phyloP scores from a whole-genome alignment of 2,329 filamentous ascomycete genomes.

The Trichoderma harzianum region DNA sequence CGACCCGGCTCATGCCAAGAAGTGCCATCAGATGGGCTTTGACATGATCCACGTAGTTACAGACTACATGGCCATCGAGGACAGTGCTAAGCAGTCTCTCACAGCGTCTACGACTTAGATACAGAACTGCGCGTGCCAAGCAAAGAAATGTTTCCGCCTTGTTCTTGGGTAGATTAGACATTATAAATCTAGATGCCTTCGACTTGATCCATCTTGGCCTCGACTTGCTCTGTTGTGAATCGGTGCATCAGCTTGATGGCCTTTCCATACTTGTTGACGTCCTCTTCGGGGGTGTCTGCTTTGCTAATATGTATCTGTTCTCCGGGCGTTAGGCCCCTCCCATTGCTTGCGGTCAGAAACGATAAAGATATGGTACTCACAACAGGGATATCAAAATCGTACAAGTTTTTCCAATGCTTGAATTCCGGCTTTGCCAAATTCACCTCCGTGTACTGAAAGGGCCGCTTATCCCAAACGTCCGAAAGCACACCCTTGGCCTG shows the following conservation, averaged over 20 bases:
- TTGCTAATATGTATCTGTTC: constrained; percentile 62
- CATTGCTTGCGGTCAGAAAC: neutral
- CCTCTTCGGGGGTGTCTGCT: constrained; percentile 46
- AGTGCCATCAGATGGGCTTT: constrained; percentile 55
- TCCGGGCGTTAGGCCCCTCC: neutral
- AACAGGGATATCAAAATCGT: constrained; percentile 80
- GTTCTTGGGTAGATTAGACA: neutral
- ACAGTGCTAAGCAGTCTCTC: constrained; percentile 43
- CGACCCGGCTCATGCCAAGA: constrained; percentile 52
- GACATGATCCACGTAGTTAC: constrained; percentile 60
- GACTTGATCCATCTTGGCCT: constrained; percentile 64
- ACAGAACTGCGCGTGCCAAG: neutral
- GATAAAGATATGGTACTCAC: constrained; percentile 42
- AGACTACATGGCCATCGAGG: constrained; percentile 52
- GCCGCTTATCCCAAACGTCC: constrained; percentile 61
- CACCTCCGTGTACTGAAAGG: constrained; percentile 67
- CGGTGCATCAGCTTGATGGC: constrained; percentile 75
- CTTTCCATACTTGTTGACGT: constrained; percentile 52
- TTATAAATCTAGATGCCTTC: constrained; percentile 30
- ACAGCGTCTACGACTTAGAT: constrained; percentile 41
- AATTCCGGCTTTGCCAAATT: constrained; percentile 64
- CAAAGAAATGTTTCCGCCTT: neutral
- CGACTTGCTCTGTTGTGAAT: constrained; percentile 64
- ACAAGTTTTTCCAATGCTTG: constrained; percentile 66
- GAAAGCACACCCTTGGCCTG: constrained; percentile 66